These are phyloP conservation scores for Annulohypoxylon stygium DNA, from an alignment of 495 filamentous ascomycete species.

Conservation along the genomic window DNA sequence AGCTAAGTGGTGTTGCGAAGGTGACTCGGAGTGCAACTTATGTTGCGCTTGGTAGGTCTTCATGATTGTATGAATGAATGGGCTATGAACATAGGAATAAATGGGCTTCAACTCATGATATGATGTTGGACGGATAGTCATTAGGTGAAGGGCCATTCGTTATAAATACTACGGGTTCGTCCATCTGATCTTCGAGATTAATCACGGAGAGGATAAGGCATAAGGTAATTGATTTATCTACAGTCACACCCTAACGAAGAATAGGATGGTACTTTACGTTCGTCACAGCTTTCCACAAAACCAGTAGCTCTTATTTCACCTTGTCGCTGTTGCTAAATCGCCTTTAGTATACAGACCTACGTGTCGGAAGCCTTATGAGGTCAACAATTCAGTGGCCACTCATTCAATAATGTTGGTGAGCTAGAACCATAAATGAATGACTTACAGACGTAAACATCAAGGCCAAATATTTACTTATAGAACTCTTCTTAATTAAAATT, in stretches of 20 bases:
- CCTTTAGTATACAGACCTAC: neutral
- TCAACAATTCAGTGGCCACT: neutral
- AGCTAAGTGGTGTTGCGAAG: neutral
- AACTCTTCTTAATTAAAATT: neutral
- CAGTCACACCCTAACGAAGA: neutral
- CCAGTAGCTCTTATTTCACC: neutral
- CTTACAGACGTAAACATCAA: neutral
- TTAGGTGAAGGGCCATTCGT: neutral
- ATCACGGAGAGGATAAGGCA: neutral
- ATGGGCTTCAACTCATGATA: neutral
- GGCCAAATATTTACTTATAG: neutral
- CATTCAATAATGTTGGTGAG: neutral
- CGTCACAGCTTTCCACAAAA: neutral
- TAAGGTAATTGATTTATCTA: neutral
- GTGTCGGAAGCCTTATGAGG: neutral
- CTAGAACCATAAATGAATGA: slow-evolving; percentile 4
- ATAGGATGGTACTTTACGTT: neutral
- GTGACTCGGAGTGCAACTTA: neutral
- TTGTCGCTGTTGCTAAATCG: neutral
- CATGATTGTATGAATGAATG: neutral
- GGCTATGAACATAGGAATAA: neutral
- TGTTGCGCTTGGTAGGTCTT: neutral
- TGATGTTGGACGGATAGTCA: neutral
- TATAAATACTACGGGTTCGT: neutral
- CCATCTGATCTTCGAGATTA: neutral